Evolutionary conservation across 805 yeast genomes (phyloP), one percentile per base, ranked within the genome.

Genomic region (Ogataea haglerorum): DNA sequence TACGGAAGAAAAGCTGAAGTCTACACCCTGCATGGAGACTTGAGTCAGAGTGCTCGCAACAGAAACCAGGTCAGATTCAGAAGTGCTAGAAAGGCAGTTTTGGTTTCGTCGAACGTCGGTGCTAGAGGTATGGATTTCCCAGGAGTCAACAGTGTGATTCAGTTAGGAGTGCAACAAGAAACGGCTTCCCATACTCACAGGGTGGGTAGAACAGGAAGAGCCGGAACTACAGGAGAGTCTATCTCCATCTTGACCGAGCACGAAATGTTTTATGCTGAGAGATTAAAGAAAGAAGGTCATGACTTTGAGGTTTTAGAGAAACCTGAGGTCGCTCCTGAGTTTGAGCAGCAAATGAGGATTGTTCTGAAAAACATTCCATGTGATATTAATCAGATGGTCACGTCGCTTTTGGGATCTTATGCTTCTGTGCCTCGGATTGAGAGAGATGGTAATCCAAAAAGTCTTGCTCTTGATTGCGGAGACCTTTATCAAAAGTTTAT

Each of bases 71-170:
- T 43, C n/a, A 49, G 28, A 2, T 65, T 64, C 51, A 54, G 67
- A 51, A 58, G 55, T 40, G 52, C 69, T 12, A 53, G 58, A 43
- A 46, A 62, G 21, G 85, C 87, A 41, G 58, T 90, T 32, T 70
- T 91, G 42, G 76, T 91, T 40, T 82, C 91, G 40, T 85, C 96
- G 6, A 95, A 89, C 64, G 97, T 91, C 44, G 95, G 90, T 46
- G 96, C 97, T 10, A 80, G 98, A 67, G 98, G 98, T 52, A 81
- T 91, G 83, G 97, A 91, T 68, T 86, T 91, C 73, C 93, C 90
- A 42, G 78, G 78, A 52, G 95, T 91, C 21, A 66, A 88, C 18
- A 86, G 87, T 58, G 97, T 91, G 38, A 68, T 85, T 53, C 97
- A 91, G 68, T 62, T 87, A 40, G 85, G 91, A 50, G 73, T 81